Evolutionary conservation across 1,284 basidiomycete genomes (phyloP), one percentile per base, ranked within the genome.

Genomic region (Boletus subluridellus): DNA sequence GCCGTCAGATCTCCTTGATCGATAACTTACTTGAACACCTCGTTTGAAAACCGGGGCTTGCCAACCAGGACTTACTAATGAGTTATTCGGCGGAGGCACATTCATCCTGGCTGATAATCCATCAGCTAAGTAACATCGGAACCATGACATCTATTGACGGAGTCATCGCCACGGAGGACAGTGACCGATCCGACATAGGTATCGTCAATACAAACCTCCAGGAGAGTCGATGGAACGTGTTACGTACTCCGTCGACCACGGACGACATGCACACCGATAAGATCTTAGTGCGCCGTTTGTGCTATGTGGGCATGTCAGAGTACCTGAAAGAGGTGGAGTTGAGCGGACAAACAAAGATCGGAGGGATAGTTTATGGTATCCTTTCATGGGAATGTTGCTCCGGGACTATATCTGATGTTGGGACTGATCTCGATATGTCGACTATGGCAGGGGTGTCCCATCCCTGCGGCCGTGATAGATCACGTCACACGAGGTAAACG

Each of bases 11-110:
- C 30, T 52, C 30, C 24, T 41, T 54, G 55, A 57, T 50, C 59
- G 57, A 66, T 57, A 52, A 61, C 57, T 66, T 52, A 46, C 55
- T 54, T 61, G 57, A 57, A 61, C 15, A 37, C 59, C 64, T 60
- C 6, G 50, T 71, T 71, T 69, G 60, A 72, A 71, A 60, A 47
- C 67, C 67, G 69, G 60, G 15, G 26, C 50, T 32, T 60, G 42
- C 56, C 38, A 52, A 60, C 42, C 26, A 38, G 37, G 30, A 34
- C 32, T 52, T 47, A 50, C 32, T 44, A 55, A 54, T 48, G 12
- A 42, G 14, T 21, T 26, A 37, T 41, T 12, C 41, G 52, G 47
- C 3, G n/a, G 38, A 51, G 50, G 46, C 47, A 53, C 49, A 26
- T 41, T 30, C 32, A 17, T 47, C n/a, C 39, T 49, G 39, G 38